A percentile compares a stretch with the other conserved stretches of the same genome.
Evolutionary conservation across 2,329 filamentous ascomycete species (phyloP).

Genomic region (Ophiocordyceps unilateralis): DNA sequence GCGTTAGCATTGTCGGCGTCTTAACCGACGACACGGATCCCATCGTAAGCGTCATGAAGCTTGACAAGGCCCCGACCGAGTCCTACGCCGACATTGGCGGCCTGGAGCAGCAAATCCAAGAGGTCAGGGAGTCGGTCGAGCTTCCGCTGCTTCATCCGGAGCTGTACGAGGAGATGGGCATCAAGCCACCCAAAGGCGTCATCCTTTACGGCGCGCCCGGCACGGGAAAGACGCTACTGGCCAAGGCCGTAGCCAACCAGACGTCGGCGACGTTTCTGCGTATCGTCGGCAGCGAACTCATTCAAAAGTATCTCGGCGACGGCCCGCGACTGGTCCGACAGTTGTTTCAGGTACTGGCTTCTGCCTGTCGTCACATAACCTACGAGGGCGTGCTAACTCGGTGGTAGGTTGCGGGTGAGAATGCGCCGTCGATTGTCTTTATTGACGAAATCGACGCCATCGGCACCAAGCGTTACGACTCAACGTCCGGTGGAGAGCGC

Average conservation of each 20-base stretch:
- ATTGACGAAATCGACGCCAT: slow-evolving; percentile 99
- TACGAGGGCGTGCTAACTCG: slow-evolving; percentile 4
- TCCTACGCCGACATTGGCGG: slow-evolving; percentile 98
- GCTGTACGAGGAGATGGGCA: slow-evolving; percentile 98
- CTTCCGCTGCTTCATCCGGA: slow-evolving; percentile 88
- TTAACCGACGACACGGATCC: slow-evolving; percentile 93
- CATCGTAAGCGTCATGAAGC: slow-evolving; percentile 94
- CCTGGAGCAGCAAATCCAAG: slow-evolving; percentile 86
- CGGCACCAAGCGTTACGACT: slow-evolving; percentile 96
- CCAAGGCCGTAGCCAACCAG: slow-evolving; percentile 95
- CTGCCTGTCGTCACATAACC: not conserved
- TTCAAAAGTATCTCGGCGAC: slow-evolving; percentile 97
- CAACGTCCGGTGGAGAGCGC: slow-evolving; percentile 87
- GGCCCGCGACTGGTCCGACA: slow-evolving; percentile 88
- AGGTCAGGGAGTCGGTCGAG: slow-evolving; percentile 94
- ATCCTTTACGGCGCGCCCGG: slow-evolving; percentile 95
- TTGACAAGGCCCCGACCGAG: slow-evolving; percentile 95
- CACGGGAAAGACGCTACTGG: slow-evolving; percentile 89
- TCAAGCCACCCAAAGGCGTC: slow-evolving; percentile 98
- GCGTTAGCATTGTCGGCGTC: slow-evolving; percentile 92
- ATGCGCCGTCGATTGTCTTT: slow-evolving; percentile 93
- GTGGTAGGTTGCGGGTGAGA: slow-evolving; percentile 71
- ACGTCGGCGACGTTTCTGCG: slow-evolving; percentile 97
- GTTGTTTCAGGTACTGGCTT: slow-evolving; percentile 61
- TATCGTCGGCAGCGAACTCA: slow-evolving; percentile 91